Evolutionary conservation across 192 early-diverging fungal genomes (phyloP).

Genomic region (Rhizophagus clarus): DNA sequence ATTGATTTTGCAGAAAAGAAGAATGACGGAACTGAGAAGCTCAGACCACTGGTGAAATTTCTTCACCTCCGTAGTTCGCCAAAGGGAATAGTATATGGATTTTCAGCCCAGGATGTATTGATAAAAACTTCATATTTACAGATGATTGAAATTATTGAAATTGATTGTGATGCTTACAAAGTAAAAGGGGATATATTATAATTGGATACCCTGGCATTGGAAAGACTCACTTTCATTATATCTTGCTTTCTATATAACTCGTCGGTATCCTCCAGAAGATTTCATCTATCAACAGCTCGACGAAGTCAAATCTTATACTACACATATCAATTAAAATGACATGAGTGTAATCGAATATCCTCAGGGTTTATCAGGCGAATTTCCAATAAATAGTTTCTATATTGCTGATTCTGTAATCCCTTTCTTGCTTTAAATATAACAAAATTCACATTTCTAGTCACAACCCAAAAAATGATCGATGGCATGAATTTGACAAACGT

Average conservation of each 20-base stretch:
- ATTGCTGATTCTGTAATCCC: conserved; percentile 21
- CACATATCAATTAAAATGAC: conserved; percentile 3
- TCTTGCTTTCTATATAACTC: conserved; percentile 24
- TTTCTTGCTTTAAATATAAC: not conserved
- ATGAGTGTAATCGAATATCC: conserved; percentile 11
- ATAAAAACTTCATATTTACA: conserved; percentile 20
- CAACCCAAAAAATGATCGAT: conserved; percentile 9
- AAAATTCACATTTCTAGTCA: conserved; percentile 20
- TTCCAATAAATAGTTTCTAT: conserved; percentile 12
- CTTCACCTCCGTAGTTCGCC: conserved; percentile 1
- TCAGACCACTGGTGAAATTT: not conserved
- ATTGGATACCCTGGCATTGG: conserved; percentile 21
- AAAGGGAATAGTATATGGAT: conserved; percentile 9
- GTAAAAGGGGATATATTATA: conserved; percentile 5
- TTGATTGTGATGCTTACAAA: not conserved
- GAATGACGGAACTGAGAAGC: too few relatives aligned
- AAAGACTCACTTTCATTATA: conserved; percentile 16
- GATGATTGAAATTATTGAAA: conserved; percentile 16
- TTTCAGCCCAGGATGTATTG: conserved; percentile 22
- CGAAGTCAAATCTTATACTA: not conserved
- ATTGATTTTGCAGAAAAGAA: not conserved
- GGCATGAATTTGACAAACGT: conserved; percentile 21
- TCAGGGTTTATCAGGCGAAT: conserved; percentile 2
- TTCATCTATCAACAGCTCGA: conserved; percentile 2
- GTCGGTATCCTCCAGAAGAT: conserved; percentile 18